Evolutionary conservation across 2,329 filamentous ascomycete genomes (phyloP), one percentile per base, ranked within the genome.

Genomic region (Colletotrichum lini): DNA sequence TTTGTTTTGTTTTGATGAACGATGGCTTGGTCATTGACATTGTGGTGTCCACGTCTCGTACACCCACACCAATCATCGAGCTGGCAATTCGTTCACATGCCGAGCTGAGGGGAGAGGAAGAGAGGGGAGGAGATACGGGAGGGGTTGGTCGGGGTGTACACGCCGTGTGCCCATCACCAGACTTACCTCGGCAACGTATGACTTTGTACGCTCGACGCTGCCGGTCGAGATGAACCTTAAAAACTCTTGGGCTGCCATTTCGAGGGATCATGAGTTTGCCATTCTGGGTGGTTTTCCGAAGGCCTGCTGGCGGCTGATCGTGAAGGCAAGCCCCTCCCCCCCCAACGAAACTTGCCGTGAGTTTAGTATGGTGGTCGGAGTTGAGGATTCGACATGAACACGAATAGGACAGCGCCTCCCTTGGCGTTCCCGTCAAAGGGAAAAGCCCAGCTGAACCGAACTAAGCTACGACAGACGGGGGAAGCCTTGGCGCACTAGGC

Each of bases 251-350:
- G 18, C 18, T 54, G 52, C 15, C 52, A 35, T 9, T 35, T n/a
- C 3, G 8, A 54, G 26, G 26, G 16, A 38, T n/a, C 3, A 5
- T 18, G 7, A 54, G 18, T 38, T 38, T 30, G 26, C 30, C 30
- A 6, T 54, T 54, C 18, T 35, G 16, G 52, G 52, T 21, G 12
- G 30, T 6, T 12, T 54, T n/a, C 52, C 18, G 16, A 38, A 38
- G 52, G 30, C 30, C 38, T 54, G 52, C 52, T 30, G 18, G 30
- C 13, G 52, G 52, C 52, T 54, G 52, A 54, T 38, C 38, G 52
- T 30, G 52, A 18, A 54, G 13, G 26, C 26, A 35, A 15, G 52
- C 16, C 26, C 4, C 26, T 30, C 26, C 26, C 6, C 26, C 26
- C 5, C 26, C 26, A 30, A 30, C 26, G 26, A 30, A 30, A 30